Base-by-base conservation (phyloP, 2,329 filamentous ascomycete genomes). In the Ceratocystis variospora region DNA sequence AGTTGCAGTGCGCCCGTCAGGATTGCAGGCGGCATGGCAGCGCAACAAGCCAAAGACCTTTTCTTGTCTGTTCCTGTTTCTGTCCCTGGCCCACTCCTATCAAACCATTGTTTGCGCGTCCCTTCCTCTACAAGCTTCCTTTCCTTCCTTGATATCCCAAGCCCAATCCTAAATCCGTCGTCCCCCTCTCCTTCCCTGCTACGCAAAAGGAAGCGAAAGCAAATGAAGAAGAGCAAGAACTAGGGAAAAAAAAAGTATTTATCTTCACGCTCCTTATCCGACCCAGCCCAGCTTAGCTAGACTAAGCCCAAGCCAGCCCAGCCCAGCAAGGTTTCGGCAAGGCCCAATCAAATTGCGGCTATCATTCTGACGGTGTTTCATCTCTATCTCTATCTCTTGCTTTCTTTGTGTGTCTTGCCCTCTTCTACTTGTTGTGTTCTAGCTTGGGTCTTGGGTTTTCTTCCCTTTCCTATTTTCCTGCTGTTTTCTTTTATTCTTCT, bases 51-150 rank as follows among this genome's bases (percentile, higher is more conserved):
- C 17, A 15, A 25, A 22, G 17, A 7, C 53, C 28, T 28, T 57
- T 17, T 57, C 50, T 15, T 55, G 22, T 55, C 50, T 25, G 22
- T 3, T 55, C 50, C 50, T 55, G 50, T 55, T 22, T 12, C 53
- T 59, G 53, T 59, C 17, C 41, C 64, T 50, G 53, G 44, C 53
- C 44, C 57, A 61, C 55, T 28, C 37, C 53, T 17, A 65, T 44
- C 22, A 61, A 61, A 46, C 55, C 19, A 61, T 61, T 59, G 63
- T 65, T 65, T 65, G 64, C 64, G 64, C 64, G 64, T 65, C 64
- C 55, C 19, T 25, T n/a, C 50, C 28, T 22, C 22, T 33, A 41
- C 15, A 33, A 19, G 48, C 48, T 59, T 44, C 53, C 63, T 31
- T 59, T 44, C 53, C 63, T 31, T 44, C 55, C 33, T 31, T 55